These are phyloP conservation scores for Leucaena leucocephala DNA, from an alignment of 306 rosid genomes.

Conservation along the genomic window DNA sequence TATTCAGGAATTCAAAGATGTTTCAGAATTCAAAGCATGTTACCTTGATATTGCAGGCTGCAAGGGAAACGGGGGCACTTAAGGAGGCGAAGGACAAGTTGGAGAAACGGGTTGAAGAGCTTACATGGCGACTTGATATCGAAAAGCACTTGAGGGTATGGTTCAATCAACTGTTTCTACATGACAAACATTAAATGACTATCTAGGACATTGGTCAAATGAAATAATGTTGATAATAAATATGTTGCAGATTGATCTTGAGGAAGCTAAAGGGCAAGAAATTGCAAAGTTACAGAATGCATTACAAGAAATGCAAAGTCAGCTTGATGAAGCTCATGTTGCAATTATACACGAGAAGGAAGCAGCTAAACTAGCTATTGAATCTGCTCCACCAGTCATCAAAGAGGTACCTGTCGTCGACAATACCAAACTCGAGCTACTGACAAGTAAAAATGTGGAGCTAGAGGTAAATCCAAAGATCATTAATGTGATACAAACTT, in stretches of 20 bases:
- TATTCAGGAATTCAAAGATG: slow-evolving; percentile 19
- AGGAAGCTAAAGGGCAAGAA: slow-evolving; percentile 87
- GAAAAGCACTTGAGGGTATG: slow-evolving; percentile 83
- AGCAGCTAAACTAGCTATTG: slow-evolving; percentile 85
- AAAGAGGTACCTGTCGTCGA: slow-evolving; percentile 87
- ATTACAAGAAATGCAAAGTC: slow-evolving; percentile 69
- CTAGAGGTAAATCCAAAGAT: slow-evolving; percentile 58
- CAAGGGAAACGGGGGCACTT: slow-evolving; percentile 90
- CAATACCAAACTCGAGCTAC: slow-evolving; percentile 67
- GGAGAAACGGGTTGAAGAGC: slow-evolving; percentile 95
- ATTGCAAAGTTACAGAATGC: slow-evolving; percentile 61
- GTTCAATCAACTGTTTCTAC: slow-evolving; percentile 30
- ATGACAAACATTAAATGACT: slow-evolving; percentile 4
- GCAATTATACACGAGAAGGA: slow-evolving; percentile 74
- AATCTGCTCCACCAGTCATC: slow-evolving; percentile 82
- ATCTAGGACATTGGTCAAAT: slow-evolving; percentile 11
- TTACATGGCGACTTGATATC: slow-evolving; percentile 80
- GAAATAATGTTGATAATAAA: slow-evolving; percentile 15
- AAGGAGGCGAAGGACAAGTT: slow-evolving; percentile 94
- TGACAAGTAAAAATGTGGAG: slow-evolving; percentile 64
- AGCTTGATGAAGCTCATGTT: slow-evolving; percentile 70
- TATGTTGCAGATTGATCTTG: slow-evolving; percentile 68
- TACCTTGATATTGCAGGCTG: slow-evolving; percentile 56
- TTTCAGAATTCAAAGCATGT: slow-evolving; percentile 31
- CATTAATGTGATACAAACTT: neutral